Evolutionary conservation across 2,329 filamentous ascomycete species (phyloP).

Genomic region (Colletotrichum incanum): DNA sequence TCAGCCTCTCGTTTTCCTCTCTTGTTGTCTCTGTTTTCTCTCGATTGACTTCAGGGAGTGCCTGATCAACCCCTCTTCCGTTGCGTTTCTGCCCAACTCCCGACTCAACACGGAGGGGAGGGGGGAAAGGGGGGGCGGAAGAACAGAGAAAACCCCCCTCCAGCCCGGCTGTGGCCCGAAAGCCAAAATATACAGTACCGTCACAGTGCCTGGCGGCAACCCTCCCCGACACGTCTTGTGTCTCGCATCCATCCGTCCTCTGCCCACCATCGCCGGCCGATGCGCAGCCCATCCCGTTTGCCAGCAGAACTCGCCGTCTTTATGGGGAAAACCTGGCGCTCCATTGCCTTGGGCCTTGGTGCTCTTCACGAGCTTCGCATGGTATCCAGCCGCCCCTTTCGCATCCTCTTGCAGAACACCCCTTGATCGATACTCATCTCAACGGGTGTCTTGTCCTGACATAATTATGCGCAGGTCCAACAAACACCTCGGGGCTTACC

Average conservation of each 20-base stretch:
- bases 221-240: conserved; percentile 37
- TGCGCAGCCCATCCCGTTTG: conserved; percentile 28
- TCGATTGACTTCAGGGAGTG: background rate
- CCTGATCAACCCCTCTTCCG: background rate
- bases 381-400: no score
- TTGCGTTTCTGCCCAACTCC: conserved; percentile 15
- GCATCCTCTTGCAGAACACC: background rate
- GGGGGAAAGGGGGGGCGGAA: background rate
- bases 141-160: background rate
- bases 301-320: conserved; percentile 5
- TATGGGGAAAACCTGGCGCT: conserved; percentile 9
- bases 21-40: background rate
- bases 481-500: background rate
- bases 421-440: background rate
- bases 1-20: background rate
- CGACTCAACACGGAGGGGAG: background rate
- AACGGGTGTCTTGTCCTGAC: background rate
- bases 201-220: conserved; percentile 16
- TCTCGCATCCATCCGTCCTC: conserved; percentile 42
- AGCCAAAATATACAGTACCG: conserved; percentile 29
- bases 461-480: background rate
- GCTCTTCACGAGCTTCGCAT: background rate
- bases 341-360: background rate
- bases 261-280: conserved; percentile 33
- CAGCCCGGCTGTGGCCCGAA: conserved; percentile 12